phyloP scores from a whole-genome alignment of 2,329 filamentous ascomycete genomes.

The Aureobasidium sp. region DNA sequence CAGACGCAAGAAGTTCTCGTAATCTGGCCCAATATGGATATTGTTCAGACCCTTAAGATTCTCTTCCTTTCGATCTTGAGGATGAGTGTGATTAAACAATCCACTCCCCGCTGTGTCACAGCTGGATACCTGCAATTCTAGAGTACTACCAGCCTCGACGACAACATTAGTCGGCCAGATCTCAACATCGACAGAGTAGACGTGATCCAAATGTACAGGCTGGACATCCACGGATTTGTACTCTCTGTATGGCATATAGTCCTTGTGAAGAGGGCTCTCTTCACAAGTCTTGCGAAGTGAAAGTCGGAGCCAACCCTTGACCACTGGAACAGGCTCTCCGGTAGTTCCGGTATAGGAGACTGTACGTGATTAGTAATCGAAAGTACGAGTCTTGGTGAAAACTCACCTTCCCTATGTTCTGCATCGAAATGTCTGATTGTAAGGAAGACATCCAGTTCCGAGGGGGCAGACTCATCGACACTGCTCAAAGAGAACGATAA shows the following conservation, averaged over 20 bases:
- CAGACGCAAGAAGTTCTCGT: constrained; percentile 58
- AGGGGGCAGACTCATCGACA: constrained; percentile 43
- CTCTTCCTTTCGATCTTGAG: constrained; percentile 50
- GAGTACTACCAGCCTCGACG: constrained; percentile 54
- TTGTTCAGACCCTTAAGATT: constrained; percentile 57
- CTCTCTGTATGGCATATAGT: constrained; percentile 64
- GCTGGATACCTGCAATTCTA: constrained; percentile 62
- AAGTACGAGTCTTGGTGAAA: too few species aligned
- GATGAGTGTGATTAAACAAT: constrained; percentile 60
- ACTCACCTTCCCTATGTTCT: constrained; percentile 59
- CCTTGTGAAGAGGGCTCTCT: constrained; percentile 56
- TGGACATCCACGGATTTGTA: constrained; percentile 64
- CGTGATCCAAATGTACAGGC: constrained; percentile 59
- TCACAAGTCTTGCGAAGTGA: constrained; percentile 61
- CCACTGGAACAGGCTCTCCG: constrained; percentile 68
- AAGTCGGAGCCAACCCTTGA: constrained; percentile 71
- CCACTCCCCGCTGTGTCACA: constrained; percentile 68
- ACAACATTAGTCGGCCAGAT: constrained; percentile 72
- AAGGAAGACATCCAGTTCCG: constrained; percentile 70
- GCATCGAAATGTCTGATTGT: constrained; percentile 65
- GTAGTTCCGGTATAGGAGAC: constrained; percentile 72
- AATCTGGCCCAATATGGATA: constrained; percentile 56
- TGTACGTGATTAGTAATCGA: too few species aligned
- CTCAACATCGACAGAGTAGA: constrained; percentile 69
- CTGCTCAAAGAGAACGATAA: constrained; percentile 65